phyloP scores from a whole-genome alignment of 306 rosid species.

The Casuarina equisetifolia region DNA sequence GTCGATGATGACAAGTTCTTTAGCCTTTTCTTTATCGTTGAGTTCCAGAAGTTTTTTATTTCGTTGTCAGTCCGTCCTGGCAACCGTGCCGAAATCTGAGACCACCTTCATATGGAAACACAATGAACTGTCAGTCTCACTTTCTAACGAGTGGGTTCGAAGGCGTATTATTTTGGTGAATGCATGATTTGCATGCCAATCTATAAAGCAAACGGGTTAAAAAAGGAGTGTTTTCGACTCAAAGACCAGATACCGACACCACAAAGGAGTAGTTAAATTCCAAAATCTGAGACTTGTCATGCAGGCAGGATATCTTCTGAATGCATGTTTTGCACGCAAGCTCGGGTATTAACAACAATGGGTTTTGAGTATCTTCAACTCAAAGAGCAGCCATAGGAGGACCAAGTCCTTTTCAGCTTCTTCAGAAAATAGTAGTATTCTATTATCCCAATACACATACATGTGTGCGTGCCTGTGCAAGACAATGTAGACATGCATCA shows the following conservation, averaged over 20 bases:
- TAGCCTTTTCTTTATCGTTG: conserved; percentile 86
- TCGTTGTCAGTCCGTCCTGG: conserved; percentile 96
- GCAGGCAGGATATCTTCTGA: background rate
- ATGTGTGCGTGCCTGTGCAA: background rate
- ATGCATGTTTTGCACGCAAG: conserved; percentile 21
- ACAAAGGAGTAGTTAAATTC: conserved; percentile 20
- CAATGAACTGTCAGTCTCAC: conserved; percentile 21
- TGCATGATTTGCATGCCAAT: conserved; percentile 50
- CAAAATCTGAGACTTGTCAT: background rate
- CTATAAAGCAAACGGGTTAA: background rate
- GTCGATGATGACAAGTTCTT: conserved; percentile 62
- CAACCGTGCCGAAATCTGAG: conserved; percentile 90
- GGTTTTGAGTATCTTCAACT: conserved; percentile 28
- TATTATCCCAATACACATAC: background rate
- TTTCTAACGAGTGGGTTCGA: conserved; percentile 7
- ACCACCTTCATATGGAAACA: conserved; percentile 64
- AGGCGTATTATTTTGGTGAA: background rate
- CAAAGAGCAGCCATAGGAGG: conserved; percentile 15
- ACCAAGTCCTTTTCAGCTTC: conserved; percentile 26
- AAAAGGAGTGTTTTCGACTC: conserved; percentile 51
- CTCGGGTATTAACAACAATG: conserved; percentile 1
- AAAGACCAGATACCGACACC: conserved; percentile 30
- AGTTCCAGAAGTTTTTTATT: conserved; percentile 95
- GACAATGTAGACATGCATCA: background rate
- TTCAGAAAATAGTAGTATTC: background rate